A percentile compares a stretch with the other conserved stretches of the same genome.
phyloP scores from a whole-genome alignment of 2,329 filamentous ascomycete genomes.

The Macroventuria anomochaeta region DNA sequence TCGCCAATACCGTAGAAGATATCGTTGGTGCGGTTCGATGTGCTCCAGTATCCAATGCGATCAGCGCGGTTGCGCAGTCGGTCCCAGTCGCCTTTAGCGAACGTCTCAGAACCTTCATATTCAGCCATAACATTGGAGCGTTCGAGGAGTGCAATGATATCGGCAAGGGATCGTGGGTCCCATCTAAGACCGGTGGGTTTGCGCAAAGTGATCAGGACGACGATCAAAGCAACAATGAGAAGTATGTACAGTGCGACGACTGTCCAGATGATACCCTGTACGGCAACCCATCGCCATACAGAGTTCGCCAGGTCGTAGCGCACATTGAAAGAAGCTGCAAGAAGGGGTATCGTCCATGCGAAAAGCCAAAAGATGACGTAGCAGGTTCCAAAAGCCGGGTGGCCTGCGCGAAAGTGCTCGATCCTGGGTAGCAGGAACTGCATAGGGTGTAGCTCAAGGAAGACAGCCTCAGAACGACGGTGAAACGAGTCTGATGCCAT shows the following conservation, averaged over 20 bases:
- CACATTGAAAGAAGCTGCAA: slow-evolving; percentile 76
- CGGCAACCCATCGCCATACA: slow-evolving; percentile 79
- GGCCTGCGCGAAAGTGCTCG: slow-evolving; percentile 71
- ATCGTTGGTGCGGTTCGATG: slow-evolving; percentile 66
- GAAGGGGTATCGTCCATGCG: slow-evolving; percentile 80
- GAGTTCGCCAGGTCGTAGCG: slow-evolving; percentile 65
- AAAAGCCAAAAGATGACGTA: slow-evolving; percentile 77
- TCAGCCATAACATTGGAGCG: slow-evolving; percentile 78
- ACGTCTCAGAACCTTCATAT: slow-evolving; percentile 73
- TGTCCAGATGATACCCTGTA: slow-evolving; percentile 79
- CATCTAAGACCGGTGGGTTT: slow-evolving; percentile 79
- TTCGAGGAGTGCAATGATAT: slow-evolving; percentile 78
- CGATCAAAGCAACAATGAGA: slow-evolving; percentile 63
- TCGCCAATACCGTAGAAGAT: slow-evolving; percentile 84
- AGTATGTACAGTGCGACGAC: slow-evolving; percentile 76
- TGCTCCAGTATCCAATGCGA: slow-evolving; percentile 85
- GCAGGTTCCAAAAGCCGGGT: slow-evolving; percentile 70
- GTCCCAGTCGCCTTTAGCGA: slow-evolving; percentile 59
- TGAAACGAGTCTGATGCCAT: slow-evolving; percentile 70
- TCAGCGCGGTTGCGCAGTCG: slow-evolving; percentile 66
- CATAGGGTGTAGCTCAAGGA: slow-evolving; percentile 65
- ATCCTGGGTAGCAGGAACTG: slow-evolving; percentile 73
- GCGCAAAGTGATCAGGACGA: slow-evolving; percentile 70
- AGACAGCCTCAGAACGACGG: slow-evolving; percentile 68
- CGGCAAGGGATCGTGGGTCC: slow-evolving; percentile 83